A percentile compares a stretch with the other conserved stretches of the same genome.
These are phyloP conservation scores for Leptosphaerulina australis DNA, from an alignment of 2,329 filamentous ascomycete species.

Conservation along the genomic window DNA sequence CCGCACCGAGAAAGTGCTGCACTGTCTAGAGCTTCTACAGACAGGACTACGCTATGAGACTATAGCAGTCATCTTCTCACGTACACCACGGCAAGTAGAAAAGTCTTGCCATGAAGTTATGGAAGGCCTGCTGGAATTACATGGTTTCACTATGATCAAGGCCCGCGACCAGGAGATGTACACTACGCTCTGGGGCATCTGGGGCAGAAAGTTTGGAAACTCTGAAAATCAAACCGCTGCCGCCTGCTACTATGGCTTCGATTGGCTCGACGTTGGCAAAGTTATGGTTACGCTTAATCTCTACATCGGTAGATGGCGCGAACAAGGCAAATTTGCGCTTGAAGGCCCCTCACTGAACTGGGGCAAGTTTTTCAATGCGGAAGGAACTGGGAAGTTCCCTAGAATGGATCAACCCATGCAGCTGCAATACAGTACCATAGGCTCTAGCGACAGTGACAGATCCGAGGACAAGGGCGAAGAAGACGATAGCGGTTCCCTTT, in stretches of 20 bases:
- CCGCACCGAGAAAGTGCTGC: conserved; percentile 36
- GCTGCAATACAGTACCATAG: conserved; percentile 10
- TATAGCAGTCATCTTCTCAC: conserved; percentile 38
- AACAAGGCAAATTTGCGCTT: conserved; percentile 33
- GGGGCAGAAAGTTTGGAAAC: conserved; percentile 18
- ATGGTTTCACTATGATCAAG: conserved; percentile 28
- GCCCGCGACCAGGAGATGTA: conserved; percentile 19
- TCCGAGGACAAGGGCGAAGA: conserved; percentile 3
- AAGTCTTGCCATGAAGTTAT: conserved; percentile 36
- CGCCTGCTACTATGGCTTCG: conserved; percentile 33
- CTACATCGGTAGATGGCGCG: conserved; percentile 39
- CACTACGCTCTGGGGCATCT: conserved; percentile 30
- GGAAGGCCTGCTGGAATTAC: conserved; percentile 31
- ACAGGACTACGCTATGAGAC: conserved; percentile 35
- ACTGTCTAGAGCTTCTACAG: conserved; percentile 36
- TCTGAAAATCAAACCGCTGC: conserved; percentile 8
- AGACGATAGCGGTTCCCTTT: conserved; percentile 5
- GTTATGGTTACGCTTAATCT: conserved; percentile 38
- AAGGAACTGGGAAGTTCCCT: conserved; percentile 9
- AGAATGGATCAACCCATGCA: conserved; percentile 15
- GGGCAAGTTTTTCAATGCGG: conserved; percentile 27
- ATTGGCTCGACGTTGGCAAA: conserved; percentile 25
- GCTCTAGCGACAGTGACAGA: neutral
- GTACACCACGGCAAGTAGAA: conserved; percentile 33
- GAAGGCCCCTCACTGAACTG: conserved; percentile 31